Base-by-base conservation (phyloP, 2,329 filamentous ascomycete species). In the Fusarium chaquense region DNA sequence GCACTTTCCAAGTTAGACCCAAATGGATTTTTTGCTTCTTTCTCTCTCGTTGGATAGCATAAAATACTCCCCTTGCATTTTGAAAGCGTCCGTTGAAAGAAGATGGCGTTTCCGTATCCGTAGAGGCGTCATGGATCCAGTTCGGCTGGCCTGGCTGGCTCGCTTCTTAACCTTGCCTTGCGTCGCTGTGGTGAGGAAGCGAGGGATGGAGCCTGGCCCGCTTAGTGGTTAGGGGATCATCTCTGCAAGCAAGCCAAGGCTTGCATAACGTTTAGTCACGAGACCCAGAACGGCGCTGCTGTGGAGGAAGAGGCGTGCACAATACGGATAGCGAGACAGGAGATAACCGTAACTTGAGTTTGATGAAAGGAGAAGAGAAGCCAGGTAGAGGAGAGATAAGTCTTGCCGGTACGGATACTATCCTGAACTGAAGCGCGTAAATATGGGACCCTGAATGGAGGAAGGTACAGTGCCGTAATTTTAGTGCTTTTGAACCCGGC, bases 181-280 rank as follows among this genome's bases (percentile, higher is more conserved):
- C 69, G 72, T 75, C 71, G 69, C 62, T 43, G 49, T 70, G 73
- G 71, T 73, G 67, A 70, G 60, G 68, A 71, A 65, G 68, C 59
- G 53, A 69, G 67, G 58, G 58, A 73, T 72, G 60, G 69, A 55
- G 49, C 47, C 59, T 47, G 58, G 62, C 60, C 57, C 54, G 56
- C 65, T 69, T 51, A 57, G 69, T 40, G 41, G 46, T 43, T 46
- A 52, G 26, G 47, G 33, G 47, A 51, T 51, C 47, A 51, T 38
- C 47, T 51, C 56, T 58, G 59, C 67, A 52, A 46, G 56, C 45
- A 58, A 16, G 59, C n/a, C 59, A 64, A 64, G 51, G 41, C 49
- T 28, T 53, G 50, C 70, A 73, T 69, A 54, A 59, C 28, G 38
- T 44, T 30, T 20, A 18, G 54, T 66, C 62, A 62, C 54, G 47